A percentile compares a stretch with the other conserved stretches of the same genome.
phyloP scores from a whole-genome alignment of 768 basidiomycete genomes.

The Tricholomella constricta region DNA sequence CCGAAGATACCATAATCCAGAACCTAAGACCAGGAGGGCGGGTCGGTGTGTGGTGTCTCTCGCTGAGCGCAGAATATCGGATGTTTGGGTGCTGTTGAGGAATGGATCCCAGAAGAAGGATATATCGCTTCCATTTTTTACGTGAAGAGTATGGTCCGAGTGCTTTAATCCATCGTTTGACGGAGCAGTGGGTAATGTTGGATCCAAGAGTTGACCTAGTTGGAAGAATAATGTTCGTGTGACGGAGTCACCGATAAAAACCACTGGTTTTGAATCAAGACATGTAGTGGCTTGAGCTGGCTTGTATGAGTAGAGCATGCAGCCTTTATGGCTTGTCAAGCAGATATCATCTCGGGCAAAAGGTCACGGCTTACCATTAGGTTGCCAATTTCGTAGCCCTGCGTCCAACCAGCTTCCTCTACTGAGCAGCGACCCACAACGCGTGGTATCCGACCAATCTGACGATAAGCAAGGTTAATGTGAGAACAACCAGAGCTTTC shows the following conservation, averaged over 20 bases:
- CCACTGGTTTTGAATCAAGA: conserved; percentile 56
- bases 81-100: conserved; percentile 66
- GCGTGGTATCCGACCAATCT: conserved; percentile 76
- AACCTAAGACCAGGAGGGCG: conserved; percentile 78
- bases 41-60: conserved; percentile 32
- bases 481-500: not conserved
- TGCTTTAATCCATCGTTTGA: conserved; percentile 68
- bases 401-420: conserved; percentile 80
- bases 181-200: conserved; percentile 51
- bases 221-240: conserved; percentile 81
- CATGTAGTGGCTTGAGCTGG: conserved; percentile 56
- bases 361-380: conserved; percentile 58
- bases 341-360: conserved; percentile 9
- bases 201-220: conserved; percentile 62
- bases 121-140: conserved; percentile 48
- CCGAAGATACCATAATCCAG: conserved; percentile 89
- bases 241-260: conserved; percentile 87
- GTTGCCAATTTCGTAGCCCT: conserved; percentile 78
- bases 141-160: conserved; percentile 54
- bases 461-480: not conserved
- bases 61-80: conserved; percentile 38
- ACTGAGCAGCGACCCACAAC: conserved; percentile 70
- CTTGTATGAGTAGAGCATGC: conserved; percentile 73
- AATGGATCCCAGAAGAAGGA: conserved; percentile 87
- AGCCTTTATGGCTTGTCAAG: conserved; percentile 49